Evolutionary conservation across 2,329 filamentous ascomycete species (phyloP).

Genomic region (Paracoccidioides brasiliensis): DNA sequence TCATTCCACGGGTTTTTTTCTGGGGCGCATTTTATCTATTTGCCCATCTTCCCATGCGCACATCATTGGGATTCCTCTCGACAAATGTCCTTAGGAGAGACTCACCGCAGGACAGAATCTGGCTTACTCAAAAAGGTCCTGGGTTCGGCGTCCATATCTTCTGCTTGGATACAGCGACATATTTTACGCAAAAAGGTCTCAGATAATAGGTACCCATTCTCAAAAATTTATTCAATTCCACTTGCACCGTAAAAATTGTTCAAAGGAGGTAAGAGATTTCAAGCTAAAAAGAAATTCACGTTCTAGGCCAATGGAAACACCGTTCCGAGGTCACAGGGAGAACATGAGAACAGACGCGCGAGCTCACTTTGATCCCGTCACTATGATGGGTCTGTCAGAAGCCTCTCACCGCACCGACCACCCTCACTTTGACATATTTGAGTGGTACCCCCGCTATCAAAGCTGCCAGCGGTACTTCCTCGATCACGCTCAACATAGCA

Average conservation of each 20-base stretch:
- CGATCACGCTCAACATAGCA: constrained; percentile 75
- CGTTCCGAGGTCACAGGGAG: constrained; percentile 8
- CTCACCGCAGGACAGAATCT: constrained; percentile 20
- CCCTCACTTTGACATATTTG: constrained; percentile 54
- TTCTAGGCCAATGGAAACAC: constrained; percentile 3
- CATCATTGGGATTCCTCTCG: constrained; percentile 8
- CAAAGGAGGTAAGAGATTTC: not conserved
- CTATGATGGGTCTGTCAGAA: constrained; percentile 26
- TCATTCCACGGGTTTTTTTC: no score
- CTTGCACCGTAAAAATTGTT: not conserved
- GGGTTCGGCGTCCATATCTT: constrained; percentile 17
- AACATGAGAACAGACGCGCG: constrained; percentile 3
- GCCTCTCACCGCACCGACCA: constrained; percentile 26
- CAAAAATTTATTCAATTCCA: constrained; percentile 7
- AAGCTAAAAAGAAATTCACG: not conserved
- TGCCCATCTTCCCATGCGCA: not conserved
- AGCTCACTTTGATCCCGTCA: constrained; percentile 23
- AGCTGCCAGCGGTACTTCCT: constrained; percentile 85
- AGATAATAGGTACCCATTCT: constrained; percentile 20
- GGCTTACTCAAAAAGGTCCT: constrained; percentile 23
- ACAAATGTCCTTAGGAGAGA: constrained; percentile 25
- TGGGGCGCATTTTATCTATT: not conserved
- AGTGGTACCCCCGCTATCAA: constrained; percentile 86
- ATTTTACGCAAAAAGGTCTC: constrained; percentile 24
- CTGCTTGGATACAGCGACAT: constrained; percentile 18